Evolutionary conservation across 345 rosid species (phyloP).

Genomic region (Turnera subulata): DNA sequence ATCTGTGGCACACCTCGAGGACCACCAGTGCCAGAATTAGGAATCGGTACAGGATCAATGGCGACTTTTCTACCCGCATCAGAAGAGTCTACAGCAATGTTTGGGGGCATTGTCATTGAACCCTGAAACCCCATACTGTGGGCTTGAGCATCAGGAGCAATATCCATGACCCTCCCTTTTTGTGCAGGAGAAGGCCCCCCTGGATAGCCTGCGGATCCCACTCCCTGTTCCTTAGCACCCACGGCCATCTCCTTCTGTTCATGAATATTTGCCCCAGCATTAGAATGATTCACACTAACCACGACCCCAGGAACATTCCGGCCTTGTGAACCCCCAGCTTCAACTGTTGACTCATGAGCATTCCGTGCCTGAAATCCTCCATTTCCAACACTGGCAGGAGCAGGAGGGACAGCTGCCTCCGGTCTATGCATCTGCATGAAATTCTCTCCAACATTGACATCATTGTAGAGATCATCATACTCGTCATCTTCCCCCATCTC

Average conservation of each 20-base stretch:
- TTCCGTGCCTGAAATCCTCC: slow-evolving; percentile 33
- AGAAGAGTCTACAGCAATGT: slow-evolving; percentile 35
- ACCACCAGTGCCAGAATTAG: slow-evolving; percentile 41
- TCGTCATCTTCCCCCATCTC: slow-evolving; percentile 79
- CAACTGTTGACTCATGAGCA: slow-evolving; percentile 40
- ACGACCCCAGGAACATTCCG: slow-evolving; percentile 33
- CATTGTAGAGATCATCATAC: slow-evolving; percentile 80
- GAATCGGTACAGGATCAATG: slow-evolving; percentile 44
- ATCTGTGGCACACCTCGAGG: slow-evolving; percentile 51
- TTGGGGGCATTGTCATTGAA: slow-evolving; percentile 34
- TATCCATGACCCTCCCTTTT: slow-evolving; percentile 34
- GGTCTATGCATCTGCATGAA: slow-evolving; percentile 56
- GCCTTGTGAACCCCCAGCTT: slow-evolving; percentile 34
- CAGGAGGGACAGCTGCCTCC: slow-evolving; percentile 40
- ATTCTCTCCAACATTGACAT: slow-evolving; percentile 83
- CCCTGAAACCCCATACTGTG: slow-evolving; percentile 49
- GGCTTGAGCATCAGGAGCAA: slow-evolving; percentile 39
- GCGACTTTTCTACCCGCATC: slow-evolving; percentile 40
- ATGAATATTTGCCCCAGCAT: slow-evolving; percentile 27
- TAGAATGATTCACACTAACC: slow-evolving; percentile 45
- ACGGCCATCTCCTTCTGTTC: slow-evolving; percentile 27
- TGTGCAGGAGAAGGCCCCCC: slow-evolving; percentile 43
- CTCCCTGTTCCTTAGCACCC: slow-evolving; percentile 40
- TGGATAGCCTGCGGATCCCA: slow-evolving; percentile 42
- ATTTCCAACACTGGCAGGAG: slow-evolving; percentile 26